A percentile compares a stretch with the other conserved stretches of the same genome.
Conservation (phyloP, 305 asterid species). For the Solanum hybrid region DNA sequence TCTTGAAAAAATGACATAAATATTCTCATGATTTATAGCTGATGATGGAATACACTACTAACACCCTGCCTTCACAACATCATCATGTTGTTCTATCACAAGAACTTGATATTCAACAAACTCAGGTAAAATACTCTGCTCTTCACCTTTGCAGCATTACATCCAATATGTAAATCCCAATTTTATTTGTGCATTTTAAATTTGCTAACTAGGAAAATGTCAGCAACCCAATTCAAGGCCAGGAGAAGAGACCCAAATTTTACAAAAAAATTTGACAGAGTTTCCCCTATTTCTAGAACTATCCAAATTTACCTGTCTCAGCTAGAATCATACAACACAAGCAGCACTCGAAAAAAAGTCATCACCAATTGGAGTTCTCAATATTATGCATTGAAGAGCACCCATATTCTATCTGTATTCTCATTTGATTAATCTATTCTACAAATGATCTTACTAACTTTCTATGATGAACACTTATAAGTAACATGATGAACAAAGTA, state of each 20-base stretch:
- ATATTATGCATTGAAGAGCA: neutral
- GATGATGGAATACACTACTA: neutral
- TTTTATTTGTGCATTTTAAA: neutral
- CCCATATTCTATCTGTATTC: neutral
- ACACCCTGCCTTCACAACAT: neutral
- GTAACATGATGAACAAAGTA: neutral
- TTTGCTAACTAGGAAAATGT: neutral
- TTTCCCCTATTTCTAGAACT: neutral
- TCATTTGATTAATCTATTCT: neutral
- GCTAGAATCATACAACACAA: neutral
- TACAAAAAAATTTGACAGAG: neutral
- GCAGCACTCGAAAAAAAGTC: neutral
- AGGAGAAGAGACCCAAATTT: neutral
- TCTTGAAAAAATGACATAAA: neutral
- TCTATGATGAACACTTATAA: too few species aligned
- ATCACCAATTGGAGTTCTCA: neutral
- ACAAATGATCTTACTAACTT: neutral
- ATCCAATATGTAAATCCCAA: neutral
- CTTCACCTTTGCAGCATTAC: neutral
- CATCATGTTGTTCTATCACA: neutral
- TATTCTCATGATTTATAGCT: neutral
- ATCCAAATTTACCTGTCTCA: neutral
- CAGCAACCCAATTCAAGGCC: neutral
- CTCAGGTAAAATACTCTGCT: neutral
- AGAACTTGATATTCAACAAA: neutral